Percentiles rank a stretch among this genome's conserved stretches.
Conservation (phyloP, 139 green algal genomes). For the Edaphochlamys debaryana region DNA sequence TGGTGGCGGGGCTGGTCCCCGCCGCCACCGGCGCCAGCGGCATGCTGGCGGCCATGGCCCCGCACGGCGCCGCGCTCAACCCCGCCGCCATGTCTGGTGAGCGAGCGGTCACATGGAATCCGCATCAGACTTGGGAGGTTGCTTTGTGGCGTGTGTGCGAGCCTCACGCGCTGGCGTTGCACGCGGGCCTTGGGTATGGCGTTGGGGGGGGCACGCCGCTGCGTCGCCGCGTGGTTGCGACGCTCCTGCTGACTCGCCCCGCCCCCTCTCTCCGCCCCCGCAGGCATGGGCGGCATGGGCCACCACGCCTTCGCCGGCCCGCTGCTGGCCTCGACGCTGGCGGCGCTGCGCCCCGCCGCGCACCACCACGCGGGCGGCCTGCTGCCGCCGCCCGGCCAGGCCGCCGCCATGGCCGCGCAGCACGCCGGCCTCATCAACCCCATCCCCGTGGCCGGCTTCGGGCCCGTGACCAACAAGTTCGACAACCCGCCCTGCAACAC, state of each 20-base stretch:
- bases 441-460: conserved; percentile 47
- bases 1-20: too few relatives aligned
- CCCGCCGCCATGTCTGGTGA: too few relatives aligned
- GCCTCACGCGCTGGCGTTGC: background rate
- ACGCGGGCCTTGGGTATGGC: too few relatives aligned
- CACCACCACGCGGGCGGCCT: background rate
- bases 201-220: too few relatives aligned
- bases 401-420: conserved; percentile 24
- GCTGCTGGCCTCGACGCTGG: conserved; percentile 29
- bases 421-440: conserved; percentile 9
- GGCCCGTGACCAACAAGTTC: conserved; percentile 77
- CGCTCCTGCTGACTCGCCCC: background rate
- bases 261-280: background rate
- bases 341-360: conserved; percentile 13
- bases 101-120: too few relatives aligned
- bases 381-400: conserved; percentile 11
- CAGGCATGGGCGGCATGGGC: conserved; percentile 4
- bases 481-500: conserved; percentile 97
- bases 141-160: background rate
- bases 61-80: background rate
- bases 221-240: too few relatives aligned
- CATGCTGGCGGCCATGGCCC: background rate
- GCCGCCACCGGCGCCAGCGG: background rate
- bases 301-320: conserved; percentile 10
- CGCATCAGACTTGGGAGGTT: too few relatives aligned